Conservation (phyloP, 371 early-diverging fungal species). For the Rhizomucor miehei region DNA sequence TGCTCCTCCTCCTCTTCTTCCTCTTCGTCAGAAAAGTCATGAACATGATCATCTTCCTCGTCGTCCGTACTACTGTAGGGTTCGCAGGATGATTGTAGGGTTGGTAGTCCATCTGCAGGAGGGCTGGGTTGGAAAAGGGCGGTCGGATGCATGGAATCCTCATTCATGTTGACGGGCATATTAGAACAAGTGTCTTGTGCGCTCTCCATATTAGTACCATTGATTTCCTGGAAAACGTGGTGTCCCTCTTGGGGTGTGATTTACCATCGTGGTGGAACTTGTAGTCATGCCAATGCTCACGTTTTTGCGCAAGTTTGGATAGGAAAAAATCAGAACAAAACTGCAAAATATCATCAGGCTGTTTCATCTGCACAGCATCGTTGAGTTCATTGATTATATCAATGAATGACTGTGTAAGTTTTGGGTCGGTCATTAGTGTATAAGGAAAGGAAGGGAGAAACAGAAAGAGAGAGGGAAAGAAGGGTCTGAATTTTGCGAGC, state of each 20-base stretch:
- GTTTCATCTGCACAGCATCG: conserved; percentile 1
- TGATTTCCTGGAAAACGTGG: too few relatives aligned
- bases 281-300: conserved; percentile 10
- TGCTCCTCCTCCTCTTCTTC: conserved; percentile 49
- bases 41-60: conserved; percentile 39
- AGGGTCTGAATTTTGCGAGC: background rate
- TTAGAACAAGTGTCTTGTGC: too few relatives aligned
- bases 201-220: too few relatives aligned
- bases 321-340: conserved; percentile 82
- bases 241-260: too few relatives aligned
- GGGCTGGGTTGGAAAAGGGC: conserved; percentile 6
- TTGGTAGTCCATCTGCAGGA: conserved; percentile 13
- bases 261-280: too few relatives aligned
- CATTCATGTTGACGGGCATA: too few relatives aligned
- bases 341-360: conserved; percentile 71
- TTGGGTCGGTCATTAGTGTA: conserved; percentile 8
- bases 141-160: conserved; percentile 5
- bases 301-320: conserved; percentile 59
- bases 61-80: conserved; percentile 25
- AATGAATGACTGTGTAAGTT: conserved; percentile 7
- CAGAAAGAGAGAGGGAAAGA: background rate
- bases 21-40: conserved; percentile 25
- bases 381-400: conserved; percentile 11
- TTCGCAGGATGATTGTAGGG: conserved; percentile 7
- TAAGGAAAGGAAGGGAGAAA: conserved; percentile 11